phyloP scores from a whole-genome alignment of 306 rosid species.

The Prunus mira region DNA sequence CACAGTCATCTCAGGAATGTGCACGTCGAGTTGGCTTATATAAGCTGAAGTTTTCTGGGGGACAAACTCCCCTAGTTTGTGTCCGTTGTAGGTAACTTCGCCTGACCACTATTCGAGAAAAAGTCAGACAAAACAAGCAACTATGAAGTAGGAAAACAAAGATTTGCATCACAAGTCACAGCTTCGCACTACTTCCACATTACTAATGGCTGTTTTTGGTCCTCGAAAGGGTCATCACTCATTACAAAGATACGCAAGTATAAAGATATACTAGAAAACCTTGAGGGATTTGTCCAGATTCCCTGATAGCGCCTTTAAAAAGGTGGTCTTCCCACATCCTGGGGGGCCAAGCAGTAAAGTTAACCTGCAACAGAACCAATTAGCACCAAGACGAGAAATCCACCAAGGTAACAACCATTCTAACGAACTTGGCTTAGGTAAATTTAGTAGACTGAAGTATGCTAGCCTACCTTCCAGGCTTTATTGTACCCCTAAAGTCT shows the following conservation, averaged over 20 bases:
- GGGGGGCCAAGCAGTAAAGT: slow-evolving; percentile 52
- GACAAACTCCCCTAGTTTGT: slow-evolving; percentile 52
- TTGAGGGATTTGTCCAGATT: slow-evolving; percentile 38
- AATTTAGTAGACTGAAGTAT: background rate
- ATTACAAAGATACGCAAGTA: background rate
- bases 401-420: background rate
- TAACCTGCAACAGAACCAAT: slow-evolving; percentile 27
- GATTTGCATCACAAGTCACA: background rate
- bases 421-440: background rate
- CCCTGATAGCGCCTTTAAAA: slow-evolving; percentile 38
- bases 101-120: slow-evolving; percentile 40
- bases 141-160: background rate
- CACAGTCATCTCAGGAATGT: slow-evolving; percentile 71
- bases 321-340: slow-evolving; percentile 49
- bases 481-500: slow-evolving; percentile 36
- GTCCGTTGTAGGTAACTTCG: slow-evolving; percentile 54
- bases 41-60: slow-evolving; percentile 70
- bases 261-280: slow-evolving; percentile 18
- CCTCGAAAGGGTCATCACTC: background rate
- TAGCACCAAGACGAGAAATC: background rate
- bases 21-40: slow-evolving; percentile 67
- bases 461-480: slow-evolving; percentile 45
- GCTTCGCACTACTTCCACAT: background rate
- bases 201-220: too few species aligned
- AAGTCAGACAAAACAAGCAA: background rate